Conservation (phyloP, 257 asterid genomes). For the Perilla frutescens region DNA sequence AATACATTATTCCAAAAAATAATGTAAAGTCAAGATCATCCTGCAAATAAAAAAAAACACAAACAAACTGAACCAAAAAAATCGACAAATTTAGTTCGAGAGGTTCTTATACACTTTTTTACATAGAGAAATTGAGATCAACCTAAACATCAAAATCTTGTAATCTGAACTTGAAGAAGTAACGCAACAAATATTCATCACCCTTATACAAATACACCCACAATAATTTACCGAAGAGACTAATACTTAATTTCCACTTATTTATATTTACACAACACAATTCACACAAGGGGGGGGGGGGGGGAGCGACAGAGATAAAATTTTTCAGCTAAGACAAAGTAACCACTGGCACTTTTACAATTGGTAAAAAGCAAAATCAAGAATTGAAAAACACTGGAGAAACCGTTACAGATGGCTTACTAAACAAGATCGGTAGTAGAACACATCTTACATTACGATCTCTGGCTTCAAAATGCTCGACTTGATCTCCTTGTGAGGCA, state of each 20-base stretch:
- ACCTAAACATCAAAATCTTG: not conserved
- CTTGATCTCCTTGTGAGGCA: conserved; percentile 93
- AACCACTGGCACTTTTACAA: conserved; percentile 34
- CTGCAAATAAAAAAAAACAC: too few species aligned
- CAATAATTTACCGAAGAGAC: conserved; percentile 5
- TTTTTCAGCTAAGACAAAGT: conserved; percentile 16
- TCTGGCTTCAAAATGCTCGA: conserved; percentile 83
- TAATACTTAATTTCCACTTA: conserved; percentile 38
- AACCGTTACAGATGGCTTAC: conserved; percentile 21
- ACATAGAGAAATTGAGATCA: not conserved
- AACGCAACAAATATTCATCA: conserved; percentile 22
- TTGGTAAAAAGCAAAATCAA: conserved; percentile 21
- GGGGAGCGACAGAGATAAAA: not conserved
- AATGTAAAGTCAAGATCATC: too few species aligned
- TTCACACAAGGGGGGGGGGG: conserved; percentile 15
- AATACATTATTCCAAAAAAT: too few species aligned
- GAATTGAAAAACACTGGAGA: conserved; percentile 9
- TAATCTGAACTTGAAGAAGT: conserved; percentile 7
- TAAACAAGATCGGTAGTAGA: conserved; percentile 27
- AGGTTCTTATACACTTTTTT: not conserved
- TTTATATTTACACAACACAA: conserved; percentile 40
- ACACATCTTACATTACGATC: conserved; percentile 67
- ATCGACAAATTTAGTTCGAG: not conserved
- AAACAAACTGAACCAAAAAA: not conserved
- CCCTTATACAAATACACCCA: conserved; percentile 16